Base-by-base conservation (phyloP, 768 basidiomycete genomes). In the Psilocybe azurescens region DNA sequence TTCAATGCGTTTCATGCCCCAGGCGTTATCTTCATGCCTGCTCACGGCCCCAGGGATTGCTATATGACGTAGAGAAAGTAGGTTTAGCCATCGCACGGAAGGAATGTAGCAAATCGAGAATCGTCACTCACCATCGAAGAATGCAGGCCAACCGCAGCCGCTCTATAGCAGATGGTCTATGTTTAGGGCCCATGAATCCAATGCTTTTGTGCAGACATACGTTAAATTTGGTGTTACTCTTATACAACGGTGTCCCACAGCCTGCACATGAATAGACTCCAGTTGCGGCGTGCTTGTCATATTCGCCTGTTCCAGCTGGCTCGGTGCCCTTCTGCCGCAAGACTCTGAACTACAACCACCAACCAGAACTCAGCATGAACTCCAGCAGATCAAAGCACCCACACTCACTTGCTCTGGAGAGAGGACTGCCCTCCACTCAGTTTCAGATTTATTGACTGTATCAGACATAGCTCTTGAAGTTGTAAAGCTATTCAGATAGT, bases 81-180 rank as follows among this genome's bases (percentile, higher is more conserved):
- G 56, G 39, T 46, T 52, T n/a, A 53, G 56, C 46, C 14, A 46
- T 49, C 8, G 18, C 14, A 44, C 41, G 28, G 32, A 11, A 11
- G 33, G 33, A 11, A 16, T 44, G 41, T 6, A 44, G n/a, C 2
- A 5, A 14, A 14, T 29, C 5, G 18, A 47, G n/a, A 39, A n/a
- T 24, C 18, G 28, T 33, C 8, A 67, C 77, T 59, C 63, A 91
- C 91, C 91, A 72, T 97, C 95, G 72, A 90, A 98, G 83, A 97
- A 98, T 1, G 95, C 94, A n/a, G 96, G 95, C 95, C 95, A 98
- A 24, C 95, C 95, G 69, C 94, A 97, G 7, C 94, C 94, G 61
- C 93, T 95, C 83, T 83, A 56, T 16, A 18, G 16, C 33, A 49
- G 39, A 48, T 4, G 56, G 36, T 49, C 20, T 33, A n/a, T 18